Percentiles rank a stretch among this genome's conserved stretches.
These are phyloP conservation scores for Scedosporium minutisporum DNA, from an alignment of 2,329 filamentous ascomycete species.

Conservation along the genomic window DNA sequence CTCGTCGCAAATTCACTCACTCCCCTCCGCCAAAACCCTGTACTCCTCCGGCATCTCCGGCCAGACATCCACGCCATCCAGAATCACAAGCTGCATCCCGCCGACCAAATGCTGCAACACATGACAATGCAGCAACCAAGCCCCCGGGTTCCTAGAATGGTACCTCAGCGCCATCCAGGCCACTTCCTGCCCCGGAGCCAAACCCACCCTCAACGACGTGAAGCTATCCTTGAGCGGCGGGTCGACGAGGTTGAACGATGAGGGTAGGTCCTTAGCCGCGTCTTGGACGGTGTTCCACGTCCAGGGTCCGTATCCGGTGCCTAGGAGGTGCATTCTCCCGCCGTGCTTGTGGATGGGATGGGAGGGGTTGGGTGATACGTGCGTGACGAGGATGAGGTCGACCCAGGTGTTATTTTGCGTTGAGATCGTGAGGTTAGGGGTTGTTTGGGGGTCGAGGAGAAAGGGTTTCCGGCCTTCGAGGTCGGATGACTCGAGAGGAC, in stretches of 20 bases:
- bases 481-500: conserved; percentile 25
- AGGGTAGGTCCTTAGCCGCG: conserved; percentile 34
- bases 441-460: conserved; percentile 30
- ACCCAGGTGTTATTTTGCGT: conserved; percentile 41
- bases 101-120: conserved; percentile 42
- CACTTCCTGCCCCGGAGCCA: conserved; percentile 6
- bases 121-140: conserved; percentile 48
- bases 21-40: not conserved
- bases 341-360: conserved; percentile 58
- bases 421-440: conserved; percentile 34
- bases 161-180: conserved; percentile 43
- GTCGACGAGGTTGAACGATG: conserved; percentile 45
- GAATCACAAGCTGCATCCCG: conserved; percentile 45
- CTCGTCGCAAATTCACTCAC: not conserved
- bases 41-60: conserved; percentile 31
- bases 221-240: conserved; percentile 42
- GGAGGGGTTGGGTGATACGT: conserved; percentile 32
- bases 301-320: conserved; percentile 38
- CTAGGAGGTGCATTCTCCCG: conserved; percentile 49
- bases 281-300: conserved; percentile 43
- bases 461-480: conserved; percentile 30
- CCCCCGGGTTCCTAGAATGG: conserved; percentile 40
- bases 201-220: conserved; percentile 7
- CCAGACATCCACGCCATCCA: conserved; percentile 35
- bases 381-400: conserved; percentile 41